Evolutionary conservation across 441 rosid species (phyloP).

Genomic region (Bruguiera hainesii): DNA sequence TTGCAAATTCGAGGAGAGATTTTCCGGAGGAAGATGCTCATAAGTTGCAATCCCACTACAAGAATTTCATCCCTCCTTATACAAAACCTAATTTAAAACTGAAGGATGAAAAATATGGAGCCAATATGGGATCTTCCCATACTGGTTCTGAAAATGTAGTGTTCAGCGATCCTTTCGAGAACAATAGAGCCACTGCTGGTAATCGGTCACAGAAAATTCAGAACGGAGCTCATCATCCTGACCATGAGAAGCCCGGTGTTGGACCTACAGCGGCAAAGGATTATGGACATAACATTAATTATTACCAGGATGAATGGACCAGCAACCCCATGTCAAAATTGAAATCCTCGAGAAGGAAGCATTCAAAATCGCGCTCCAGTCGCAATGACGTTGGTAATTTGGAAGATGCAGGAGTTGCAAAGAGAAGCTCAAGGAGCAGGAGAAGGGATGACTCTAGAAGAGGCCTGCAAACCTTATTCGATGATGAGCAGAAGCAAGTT

Average conservation of each 20-base stretch:
- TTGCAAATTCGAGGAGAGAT: slow-evolving; percentile 24
- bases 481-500: slow-evolving; percentile 42
- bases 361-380: slow-evolving; percentile 33
- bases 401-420: slow-evolving; percentile 31
- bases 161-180: slow-evolving; percentile 29
- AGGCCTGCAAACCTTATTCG: slow-evolving; percentile 64
- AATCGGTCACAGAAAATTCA: slow-evolving; percentile 25
- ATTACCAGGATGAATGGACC: slow-evolving; percentile 28
- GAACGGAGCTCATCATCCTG: slow-evolving; percentile 23
- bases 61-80: slow-evolving; percentile 68
- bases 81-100: slow-evolving; percentile 53
- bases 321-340: slow-evolving; percentile 43
- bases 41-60: slow-evolving; percentile 32
- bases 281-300: slow-evolving; percentile 21
- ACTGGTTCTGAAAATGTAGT: slow-evolving; percentile 26
- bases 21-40: slow-evolving; percentile 33
- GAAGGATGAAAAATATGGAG: slow-evolving; percentile 40
- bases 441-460: slow-evolving; percentile 59
- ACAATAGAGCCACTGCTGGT: slow-evolving; percentile 17
- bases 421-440: slow-evolving; percentile 53
- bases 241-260: slow-evolving; percentile 28
- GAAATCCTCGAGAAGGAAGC: slow-evolving; percentile 57
- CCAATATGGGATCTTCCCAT: slow-evolving; percentile 32
- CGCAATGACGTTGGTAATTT: slow-evolving; percentile 30
- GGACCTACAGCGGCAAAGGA: slow-evolving; percentile 23